A percentile compares a stretch with the other conserved stretches of the same genome.
Evolutionary conservation across 768 basidiomycete species (phyloP).

Genomic region (Phylloporus sp.): DNA sequence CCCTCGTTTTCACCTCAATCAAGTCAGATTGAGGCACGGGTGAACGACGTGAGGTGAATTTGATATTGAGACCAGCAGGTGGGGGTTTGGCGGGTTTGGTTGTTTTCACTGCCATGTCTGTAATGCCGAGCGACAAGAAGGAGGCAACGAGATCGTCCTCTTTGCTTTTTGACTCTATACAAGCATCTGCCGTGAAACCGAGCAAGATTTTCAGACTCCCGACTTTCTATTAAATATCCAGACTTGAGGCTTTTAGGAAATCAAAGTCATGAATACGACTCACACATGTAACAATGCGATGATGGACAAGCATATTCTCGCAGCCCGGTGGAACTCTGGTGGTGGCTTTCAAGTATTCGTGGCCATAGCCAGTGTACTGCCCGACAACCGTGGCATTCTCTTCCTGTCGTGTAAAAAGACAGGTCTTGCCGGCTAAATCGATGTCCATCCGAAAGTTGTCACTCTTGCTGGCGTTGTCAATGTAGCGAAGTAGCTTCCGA

Average conservation of each 20-base stretch:
- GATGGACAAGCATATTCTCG: conserved; percentile 51
- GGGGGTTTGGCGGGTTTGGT: conserved; percentile 1
- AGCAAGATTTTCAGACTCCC: conserved; percentile 57
- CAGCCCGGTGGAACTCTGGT: conserved; percentile 49
- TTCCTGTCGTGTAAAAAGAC: conserved; percentile 59
- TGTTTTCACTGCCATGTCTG: background rate
- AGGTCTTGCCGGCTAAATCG: conserved; percentile 57
- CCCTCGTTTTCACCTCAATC: conserved; percentile 35
- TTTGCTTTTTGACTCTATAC: conserved; percentile 13
- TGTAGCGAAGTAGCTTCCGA: conserved; percentile 60
- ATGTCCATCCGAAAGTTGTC: conserved; percentile 65
- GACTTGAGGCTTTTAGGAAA: background rate
- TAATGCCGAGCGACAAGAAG: conserved; percentile 23
- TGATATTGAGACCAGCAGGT: conserved; percentile 14
- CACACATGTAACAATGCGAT: conserved; percentile 62
- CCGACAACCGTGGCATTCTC: conserved; percentile 19
- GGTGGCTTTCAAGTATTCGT: conserved; percentile 57
- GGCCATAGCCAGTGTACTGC: conserved; percentile 45
- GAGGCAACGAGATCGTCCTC: conserved; percentile 25
- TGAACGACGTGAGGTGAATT: conserved; percentile 21
- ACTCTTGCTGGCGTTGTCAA: conserved; percentile 14
- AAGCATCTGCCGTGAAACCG: conserved; percentile 55
- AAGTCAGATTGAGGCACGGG: conserved; percentile 35
- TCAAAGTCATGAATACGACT: conserved; percentile 20
- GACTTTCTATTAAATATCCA: conserved; percentile 43